phyloP scores from a whole-genome alignment of 257 asterid species.

The Gardenia jasminoides region DNA sequence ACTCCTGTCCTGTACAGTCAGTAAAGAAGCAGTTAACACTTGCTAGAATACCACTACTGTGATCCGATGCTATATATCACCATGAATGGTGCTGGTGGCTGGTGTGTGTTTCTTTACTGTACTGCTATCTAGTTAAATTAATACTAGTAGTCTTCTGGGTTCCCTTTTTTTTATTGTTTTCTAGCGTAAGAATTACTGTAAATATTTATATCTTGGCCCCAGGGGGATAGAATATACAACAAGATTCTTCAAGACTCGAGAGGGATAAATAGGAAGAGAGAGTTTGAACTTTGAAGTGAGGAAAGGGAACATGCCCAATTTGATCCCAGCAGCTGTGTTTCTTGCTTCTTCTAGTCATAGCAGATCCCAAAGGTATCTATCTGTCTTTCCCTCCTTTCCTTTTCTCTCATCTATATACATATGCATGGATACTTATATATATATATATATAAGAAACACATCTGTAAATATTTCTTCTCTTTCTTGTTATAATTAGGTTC shows the following conservation, averaged over 20 bases:
- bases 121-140: neutral
- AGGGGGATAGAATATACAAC: constrained; percentile 20
- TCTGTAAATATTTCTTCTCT: constrained; percentile 9
- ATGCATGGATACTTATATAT: constrained; percentile 13
- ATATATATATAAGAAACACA: neutral
- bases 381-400: constrained; percentile 19
- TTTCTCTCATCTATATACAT: neutral
- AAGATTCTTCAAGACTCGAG: constrained; percentile 26
- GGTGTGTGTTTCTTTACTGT: neutral
- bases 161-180: neutral
- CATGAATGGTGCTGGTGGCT: no score
- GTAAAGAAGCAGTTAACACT: no score
- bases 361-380: constrained; percentile 74
- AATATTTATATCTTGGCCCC: neutral
- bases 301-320: constrained; percentile 80
- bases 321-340: constrained; percentile 80
- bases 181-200: neutral
- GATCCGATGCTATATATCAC: no score
- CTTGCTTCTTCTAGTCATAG: constrained; percentile 58
- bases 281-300: constrained; percentile 30
- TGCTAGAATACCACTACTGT: no score
- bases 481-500: neutral
- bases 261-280: constrained; percentile 16
- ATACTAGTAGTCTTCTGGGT: neutral
- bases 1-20: no score